Percentiles rank a stretch among this genome's conserved stretches.
These are phyloP conservation scores for Lepidium aucheri DNA, from an alignment of 345 rosid genomes.

Conservation along the genomic window DNA sequence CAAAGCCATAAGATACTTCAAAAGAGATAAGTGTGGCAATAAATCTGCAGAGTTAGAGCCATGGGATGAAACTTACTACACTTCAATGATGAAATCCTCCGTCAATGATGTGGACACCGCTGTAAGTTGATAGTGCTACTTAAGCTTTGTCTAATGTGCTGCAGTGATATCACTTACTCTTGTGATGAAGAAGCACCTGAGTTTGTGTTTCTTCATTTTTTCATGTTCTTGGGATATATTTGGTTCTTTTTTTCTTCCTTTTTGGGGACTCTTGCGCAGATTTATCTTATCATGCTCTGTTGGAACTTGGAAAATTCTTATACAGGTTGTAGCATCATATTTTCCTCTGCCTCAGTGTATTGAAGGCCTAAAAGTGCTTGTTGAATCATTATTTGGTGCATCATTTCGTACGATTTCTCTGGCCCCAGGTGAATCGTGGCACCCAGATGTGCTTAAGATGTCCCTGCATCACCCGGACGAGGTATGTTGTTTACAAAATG, in stretches of 20 bases:
- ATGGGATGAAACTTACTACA: constrained; percentile 92
- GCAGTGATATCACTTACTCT: neutral
- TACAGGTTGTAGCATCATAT: constrained; percentile 83
- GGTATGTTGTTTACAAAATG: constrained; percentile 36
- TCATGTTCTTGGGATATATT: neutral
- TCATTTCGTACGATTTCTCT: constrained; percentile 49
- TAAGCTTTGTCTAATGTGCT: neutral
- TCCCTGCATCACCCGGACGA: constrained; percentile 84
- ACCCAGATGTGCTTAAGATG: constrained; percentile 81
- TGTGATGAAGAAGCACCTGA: neutral
- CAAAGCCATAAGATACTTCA: constrained; percentile 50
- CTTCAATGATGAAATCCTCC: constrained; percentile 79
- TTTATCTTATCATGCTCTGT: neutral
- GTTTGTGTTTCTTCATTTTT: neutral
- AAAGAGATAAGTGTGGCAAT: constrained; percentile 51
- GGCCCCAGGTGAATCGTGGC: constrained; percentile 96
- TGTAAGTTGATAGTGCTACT: constrained; percentile 45
- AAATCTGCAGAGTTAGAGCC: constrained; percentile 59
- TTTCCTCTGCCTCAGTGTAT: constrained; percentile 78
- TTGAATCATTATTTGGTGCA: constrained; percentile 78
- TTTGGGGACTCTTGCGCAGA: neutral
- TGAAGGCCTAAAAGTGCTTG: constrained; percentile 75
- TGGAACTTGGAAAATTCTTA: neutral
- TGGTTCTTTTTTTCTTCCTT: neutral
- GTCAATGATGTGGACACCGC: constrained; percentile 54